A percentile compares a stretch with the other conserved stretches of the same genome.
phyloP scores from a whole-genome alignment of 768 basidiomycete species.

The Clitopilus passeckerianus region DNA sequence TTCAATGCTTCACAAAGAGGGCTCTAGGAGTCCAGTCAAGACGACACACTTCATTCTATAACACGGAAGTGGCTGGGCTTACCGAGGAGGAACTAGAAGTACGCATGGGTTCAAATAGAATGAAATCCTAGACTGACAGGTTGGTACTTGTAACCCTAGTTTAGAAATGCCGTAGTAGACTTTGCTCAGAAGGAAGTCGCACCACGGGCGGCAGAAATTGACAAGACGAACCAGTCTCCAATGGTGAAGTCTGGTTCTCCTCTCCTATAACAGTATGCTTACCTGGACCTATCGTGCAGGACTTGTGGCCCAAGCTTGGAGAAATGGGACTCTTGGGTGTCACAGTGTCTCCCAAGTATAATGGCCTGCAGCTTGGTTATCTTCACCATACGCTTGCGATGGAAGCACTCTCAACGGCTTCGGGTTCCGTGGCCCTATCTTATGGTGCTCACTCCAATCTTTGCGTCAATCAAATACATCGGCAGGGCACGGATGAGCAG shows the following conservation, averaged over 20 bases:
- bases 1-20: background rate
- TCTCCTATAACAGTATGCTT: background rate
- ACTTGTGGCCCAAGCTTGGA: slow-evolving; percentile 86
- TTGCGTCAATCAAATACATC: slow-evolving; percentile 80
- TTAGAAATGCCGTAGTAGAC: slow-evolving; percentile 70
- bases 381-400: slow-evolving; percentile 88
- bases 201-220: slow-evolving; percentile 81
- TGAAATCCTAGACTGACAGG: background rate
- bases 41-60: slow-evolving; percentile 58
- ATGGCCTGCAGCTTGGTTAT: slow-evolving; percentile 82
- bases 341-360: slow-evolving; percentile 75
- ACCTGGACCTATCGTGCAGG: slow-evolving; percentile 35
- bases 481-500: slow-evolving; percentile 80
- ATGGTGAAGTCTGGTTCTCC: slow-evolving; percentile 34
- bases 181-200: slow-evolving; percentile 85
- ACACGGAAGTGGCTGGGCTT: slow-evolving; percentile 67
- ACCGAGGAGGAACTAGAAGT: slow-evolving; percentile 81
- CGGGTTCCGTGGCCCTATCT: slow-evolving; percentile 88
- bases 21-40: slow-evolving; percentile 3
- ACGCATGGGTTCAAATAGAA: slow-evolving; percentile 11
- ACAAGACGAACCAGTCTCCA: slow-evolving; percentile 81
- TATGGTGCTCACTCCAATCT: slow-evolving; percentile 93
- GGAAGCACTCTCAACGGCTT: slow-evolving; percentile 89
- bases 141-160: slow-evolving; percentile 43
- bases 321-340: slow-evolving; percentile 90